Percentiles rank a stretch among this genome's conserved stretches.
phyloP scores from a whole-genome alignment of 2,329 filamentous ascomycete species.

The Penicillium sp. region DNA sequence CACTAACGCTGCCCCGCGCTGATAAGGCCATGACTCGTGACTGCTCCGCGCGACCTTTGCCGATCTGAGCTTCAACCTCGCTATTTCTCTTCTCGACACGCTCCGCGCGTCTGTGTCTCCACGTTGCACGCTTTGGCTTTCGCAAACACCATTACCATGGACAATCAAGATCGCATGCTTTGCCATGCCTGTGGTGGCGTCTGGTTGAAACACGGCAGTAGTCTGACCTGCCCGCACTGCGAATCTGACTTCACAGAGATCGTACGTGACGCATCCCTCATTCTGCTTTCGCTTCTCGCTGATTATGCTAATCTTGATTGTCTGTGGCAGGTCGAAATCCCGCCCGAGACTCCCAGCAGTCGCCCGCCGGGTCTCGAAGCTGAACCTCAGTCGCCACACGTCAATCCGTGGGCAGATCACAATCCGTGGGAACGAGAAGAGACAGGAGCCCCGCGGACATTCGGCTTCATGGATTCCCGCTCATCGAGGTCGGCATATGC shows the following conservation, averaged over 20 bases:
- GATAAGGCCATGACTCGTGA: conserved; percentile 28
- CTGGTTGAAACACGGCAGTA: conserved; percentile 67
- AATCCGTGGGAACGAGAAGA: conserved; percentile 49
- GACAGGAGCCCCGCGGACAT: conserved; percentile 34
- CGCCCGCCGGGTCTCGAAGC: conserved; percentile 24
- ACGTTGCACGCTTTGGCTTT: conserved; percentile 3
- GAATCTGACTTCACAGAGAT: conserved; percentile 78
- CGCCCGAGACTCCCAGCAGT: conserved; percentile 28
- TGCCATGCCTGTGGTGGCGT: conserved; percentile 80
- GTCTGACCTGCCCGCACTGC: conserved; percentile 74
- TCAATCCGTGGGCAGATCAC: conserved; percentile 43
- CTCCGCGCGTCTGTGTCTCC: too few relatives aligned
- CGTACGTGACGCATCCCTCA: conserved; percentile 53
- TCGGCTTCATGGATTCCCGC: conserved; percentile 11
- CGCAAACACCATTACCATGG: conserved; percentile 26
- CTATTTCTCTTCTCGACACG: not conserved
- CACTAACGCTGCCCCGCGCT: conserved; percentile 15
- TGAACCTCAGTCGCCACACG: conserved; percentile 16
- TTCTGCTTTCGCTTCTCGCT: not conserved
- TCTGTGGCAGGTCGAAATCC: conserved; percentile 32
- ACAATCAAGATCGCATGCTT: conserved; percentile 65
- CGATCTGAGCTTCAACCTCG: conserved; percentile 10
- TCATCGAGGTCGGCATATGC: conserved; percentile 30
- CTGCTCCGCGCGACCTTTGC: conserved; percentile 12
- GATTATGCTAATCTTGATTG: conserved; percentile 6